Percentiles rank a stretch among this genome's conserved stretches.
phyloP scores from a whole-genome alignment of 192 early-diverging fungal genomes.

The Geosiphon pyriformis region DNA sequence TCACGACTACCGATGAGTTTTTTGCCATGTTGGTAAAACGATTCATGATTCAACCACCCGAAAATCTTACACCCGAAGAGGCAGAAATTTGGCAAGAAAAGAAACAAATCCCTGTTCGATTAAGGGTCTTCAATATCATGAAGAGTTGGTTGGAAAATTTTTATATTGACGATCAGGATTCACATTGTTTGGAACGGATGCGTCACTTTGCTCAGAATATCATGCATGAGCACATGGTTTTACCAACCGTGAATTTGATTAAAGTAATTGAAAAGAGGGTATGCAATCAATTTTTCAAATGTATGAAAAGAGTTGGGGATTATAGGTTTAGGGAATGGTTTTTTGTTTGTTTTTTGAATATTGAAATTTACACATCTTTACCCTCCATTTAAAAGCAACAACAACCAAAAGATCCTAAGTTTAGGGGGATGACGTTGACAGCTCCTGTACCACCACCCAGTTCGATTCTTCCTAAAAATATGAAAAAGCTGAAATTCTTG shows the following conservation, averaged over 20 bases:
- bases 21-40: constrained; percentile 69
- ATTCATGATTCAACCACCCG: constrained; percentile 73
- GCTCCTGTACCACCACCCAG: constrained; percentile 57
- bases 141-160: constrained; percentile 97
- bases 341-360: neutral
- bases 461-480: constrained; percentile 77
- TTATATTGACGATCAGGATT: constrained; percentile 73
- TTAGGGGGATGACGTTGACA: constrained; percentile 61
- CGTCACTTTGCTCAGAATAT: constrained; percentile 66
- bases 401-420: constrained; percentile 48
- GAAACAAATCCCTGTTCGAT: constrained; percentile 85
- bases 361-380: neutral
- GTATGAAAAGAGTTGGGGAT: too few species aligned
- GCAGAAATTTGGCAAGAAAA: constrained; percentile 74
- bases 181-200: constrained; percentile 60
- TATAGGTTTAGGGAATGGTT: too few species aligned
- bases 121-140: constrained; percentile 90
- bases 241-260: constrained; percentile 65
- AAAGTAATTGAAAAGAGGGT: constrained; percentile 73
- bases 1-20: constrained; percentile 74
- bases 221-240: constrained; percentile 68
- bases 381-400: constrained; percentile 13
- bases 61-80: constrained; percentile 56
- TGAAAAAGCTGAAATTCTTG: constrained; percentile 72
- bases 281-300: constrained; percentile 10